Conservation (phyloP, 2,329 filamentous ascomycete genomes). For the Zasmidium citrigriseum region DNA sequence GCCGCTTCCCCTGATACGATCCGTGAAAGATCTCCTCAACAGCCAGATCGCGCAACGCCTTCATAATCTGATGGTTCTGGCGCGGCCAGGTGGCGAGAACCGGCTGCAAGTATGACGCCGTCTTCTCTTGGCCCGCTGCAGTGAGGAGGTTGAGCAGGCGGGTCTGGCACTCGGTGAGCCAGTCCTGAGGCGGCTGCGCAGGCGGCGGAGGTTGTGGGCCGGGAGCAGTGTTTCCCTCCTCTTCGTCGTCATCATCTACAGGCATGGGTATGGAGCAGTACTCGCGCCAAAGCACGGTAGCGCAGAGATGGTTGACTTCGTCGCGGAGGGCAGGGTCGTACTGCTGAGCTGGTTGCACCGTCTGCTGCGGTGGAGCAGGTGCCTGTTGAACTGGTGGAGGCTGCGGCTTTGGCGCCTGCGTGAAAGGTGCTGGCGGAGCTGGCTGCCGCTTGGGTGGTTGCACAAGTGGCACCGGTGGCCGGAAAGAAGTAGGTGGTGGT, state of each 20-base stretch:
- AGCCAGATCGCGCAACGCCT: slow-evolving; percentile 16
- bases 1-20: slow-evolving; percentile 11
- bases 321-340: slow-evolving; percentile 2
- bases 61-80: slow-evolving; percentile 10
- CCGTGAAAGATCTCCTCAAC: slow-evolving; percentile 9
- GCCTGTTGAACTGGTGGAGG: neutral
- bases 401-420: neutral
- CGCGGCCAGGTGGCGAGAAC: slow-evolving; percentile 13
- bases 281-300: slow-evolving; percentile 18
- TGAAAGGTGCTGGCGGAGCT: neutral
- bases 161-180: slow-evolving; percentile 15
- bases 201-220: neutral
- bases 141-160: slow-evolving; percentile 15
- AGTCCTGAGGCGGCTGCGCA: slow-evolving; percentile 9
- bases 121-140: slow-evolving; percentile 11
- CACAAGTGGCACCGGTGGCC: neutral
- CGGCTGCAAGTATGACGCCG: slow-evolving; percentile 9
- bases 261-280: slow-evolving; percentile 13
- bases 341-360: neutral
- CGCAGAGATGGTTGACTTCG: slow-evolving; percentile 19
- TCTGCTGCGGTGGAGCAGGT: neutral
- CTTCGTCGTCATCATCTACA: neutral
- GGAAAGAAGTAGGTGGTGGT: slow-evolving; percentile 1
- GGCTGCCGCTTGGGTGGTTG: too few species aligned
- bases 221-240: too few species aligned